Conservation (phyloP, 805 yeast species). For the Ogataea populi-albae region DNA sequence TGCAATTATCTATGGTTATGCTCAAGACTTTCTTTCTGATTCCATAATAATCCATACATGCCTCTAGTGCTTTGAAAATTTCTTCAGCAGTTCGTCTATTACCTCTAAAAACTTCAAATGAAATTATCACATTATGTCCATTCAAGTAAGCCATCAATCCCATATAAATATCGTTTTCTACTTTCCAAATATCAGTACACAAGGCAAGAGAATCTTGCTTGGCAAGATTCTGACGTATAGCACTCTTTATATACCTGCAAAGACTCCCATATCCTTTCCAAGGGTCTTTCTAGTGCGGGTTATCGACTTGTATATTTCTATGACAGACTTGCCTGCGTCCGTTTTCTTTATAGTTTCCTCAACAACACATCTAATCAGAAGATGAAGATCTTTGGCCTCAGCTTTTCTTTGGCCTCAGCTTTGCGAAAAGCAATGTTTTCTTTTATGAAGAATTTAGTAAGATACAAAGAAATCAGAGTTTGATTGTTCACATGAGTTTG, state of each 20-base stretch:
- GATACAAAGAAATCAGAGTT: too few species aligned
- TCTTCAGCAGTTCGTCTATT: constrained; percentile 2
- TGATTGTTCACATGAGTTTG: too few species aligned
- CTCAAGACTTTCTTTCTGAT: neutral
- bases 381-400: too few species aligned
- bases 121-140: neutral
- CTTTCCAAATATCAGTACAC: constrained; percentile 3
- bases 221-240: neutral
- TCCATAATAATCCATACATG: neutral
- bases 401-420: too few species aligned
- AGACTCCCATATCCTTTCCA: too few species aligned
- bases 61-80: neutral
- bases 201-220: neutral
- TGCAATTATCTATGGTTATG: constrained; percentile 1
- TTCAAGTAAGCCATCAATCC: constrained; percentile 1
- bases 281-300: too few species aligned
- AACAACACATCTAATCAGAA: too few species aligned
- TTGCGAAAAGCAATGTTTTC: too few species aligned
- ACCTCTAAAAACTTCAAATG: neutral
- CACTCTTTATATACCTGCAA: neutral
- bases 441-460: too few species aligned
- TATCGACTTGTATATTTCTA: too few species aligned
- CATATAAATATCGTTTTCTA: neutral
- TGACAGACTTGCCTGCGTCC: too few species aligned
- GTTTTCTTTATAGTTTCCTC: too few species aligned